Base-by-base conservation (phyloP, 1,139 yeast genomes). In the Debaryomyces subglobosus region DNA sequence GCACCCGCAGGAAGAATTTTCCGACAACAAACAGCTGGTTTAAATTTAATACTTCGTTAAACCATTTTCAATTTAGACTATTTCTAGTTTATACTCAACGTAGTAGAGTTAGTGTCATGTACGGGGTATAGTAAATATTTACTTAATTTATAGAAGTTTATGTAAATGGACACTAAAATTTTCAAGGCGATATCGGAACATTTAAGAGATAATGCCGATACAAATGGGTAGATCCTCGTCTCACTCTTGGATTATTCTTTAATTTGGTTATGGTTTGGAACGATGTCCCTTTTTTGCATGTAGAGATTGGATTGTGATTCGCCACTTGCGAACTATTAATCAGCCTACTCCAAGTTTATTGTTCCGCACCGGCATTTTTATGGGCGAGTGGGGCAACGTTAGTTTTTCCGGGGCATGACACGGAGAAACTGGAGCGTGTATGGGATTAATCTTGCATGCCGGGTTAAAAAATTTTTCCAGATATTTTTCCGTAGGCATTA, bases 341-440 rank as follows among this genome's bases (percentile, higher is more conserved):
- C 35, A 16, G 35, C 35, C 35, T 16, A 35, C 4, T n/a, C 6
- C 4, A 9, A 24, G 12, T 7, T 2, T 20, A 9, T 18, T 18
- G 38, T 21, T n/a, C 38, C 38, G 25, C 39, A 16, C 25, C 38
- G 38, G 25, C 25, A 20, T 6, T 35, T 16, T 35, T 35, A 35
- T 21, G 23, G 15, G 38, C 38, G 13, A 35, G 38, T 34, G 44
- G 44, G 39, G 39, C 39, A 34, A 12, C 13, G n/a, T 44, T 20
- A 30, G 32, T 44, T 44, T 44, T 44, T 43, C 45, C 21, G 49
- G 49, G 46, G 46, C 46, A 39, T 35, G 39, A 9, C 16, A 44
- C 47, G 47, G 47, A 44, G 47, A 44, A 44, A 44, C 43, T 44
- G 43, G 47, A 38, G 47, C 35, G 47, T 44, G 33, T 38, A 35